Evolutionary conservation across 352 stramenopile species (phyloP), one percentile per base, ranked within the genome.

Genomic region (Phytophthora agathidicida): DNA sequence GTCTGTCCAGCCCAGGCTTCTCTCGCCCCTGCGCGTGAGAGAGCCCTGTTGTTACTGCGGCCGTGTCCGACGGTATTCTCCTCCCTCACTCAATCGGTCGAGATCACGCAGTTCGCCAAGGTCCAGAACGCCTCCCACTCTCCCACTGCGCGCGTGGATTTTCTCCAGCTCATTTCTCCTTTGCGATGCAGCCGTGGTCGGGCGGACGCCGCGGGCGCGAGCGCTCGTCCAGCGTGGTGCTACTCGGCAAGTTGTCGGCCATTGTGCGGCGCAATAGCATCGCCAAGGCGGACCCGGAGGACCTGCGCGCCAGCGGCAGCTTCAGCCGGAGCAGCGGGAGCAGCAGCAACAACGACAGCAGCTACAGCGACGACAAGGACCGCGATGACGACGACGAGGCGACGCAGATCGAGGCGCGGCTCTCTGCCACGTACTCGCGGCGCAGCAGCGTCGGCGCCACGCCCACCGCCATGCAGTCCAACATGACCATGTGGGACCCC

Each of bases 241-340:
- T 79, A 28, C 60, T 78, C 10, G 71, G 75, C 59, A 80, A 81
- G 41, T 51, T 85, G 17, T 80, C 77, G 46, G 62, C 73, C 37
- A 83, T 83, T 11, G 69, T 87, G 35, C 72, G 75, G 17, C 77
- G 75, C 35, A 49, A 50, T 7, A 84, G 74, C 43, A 23, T 78
- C 9, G 70, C 68, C n/a, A 51, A 67, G 32, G 47, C 20, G 2
- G 63, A 71, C 17, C 36, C 50, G n/a, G 71, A 73, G 47, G 56
- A 71, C 28, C 60, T 7, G 16, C 42, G 43, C 7, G 50, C 30
- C 49, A 72, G 54, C 42, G n/a, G n/a, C n/a, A n/a, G n/a, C n/a
- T n/a, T n/a, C n/a, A n/a, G n/a, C n/a, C n/a, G n/a, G n/a, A 63
- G 39, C 28, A 65, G 35, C 39, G 56, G 32, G n/a, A 35, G 11